A percentile compares a stretch with the other conserved stretches of the same genome.
Conservation (phyloP, 495 filamentous ascomycete genomes). For the Lophiotrema nucula region DNA sequence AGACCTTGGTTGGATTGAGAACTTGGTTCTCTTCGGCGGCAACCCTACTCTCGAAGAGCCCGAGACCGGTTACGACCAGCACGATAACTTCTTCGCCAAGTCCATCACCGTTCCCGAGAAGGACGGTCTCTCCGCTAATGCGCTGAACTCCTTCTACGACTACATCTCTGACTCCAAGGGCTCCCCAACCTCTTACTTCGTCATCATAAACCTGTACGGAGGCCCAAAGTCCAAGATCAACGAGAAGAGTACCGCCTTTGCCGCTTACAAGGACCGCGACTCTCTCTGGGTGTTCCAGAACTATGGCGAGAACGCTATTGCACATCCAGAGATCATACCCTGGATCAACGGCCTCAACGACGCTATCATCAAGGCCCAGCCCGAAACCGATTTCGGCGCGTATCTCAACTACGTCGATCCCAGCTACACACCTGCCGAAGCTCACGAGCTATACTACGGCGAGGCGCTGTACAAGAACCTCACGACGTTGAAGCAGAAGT, state of each 20-base stretch:
- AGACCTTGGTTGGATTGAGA: constrained; percentile 16
- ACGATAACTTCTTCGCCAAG: constrained; percentile 56
- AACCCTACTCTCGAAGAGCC: constrained; percentile 35
- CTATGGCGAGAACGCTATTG: constrained; percentile 32
- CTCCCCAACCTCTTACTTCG: constrained; percentile 12
- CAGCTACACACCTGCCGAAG: constrained; percentile 45
- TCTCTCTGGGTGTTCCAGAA: constrained; percentile 37
- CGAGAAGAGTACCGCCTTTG: constrained; percentile 14
- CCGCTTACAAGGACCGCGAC: constrained; percentile 56
- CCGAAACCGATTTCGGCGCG: constrained; percentile 39
- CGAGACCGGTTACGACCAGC: constrained; percentile 34
- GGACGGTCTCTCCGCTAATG: constrained; percentile 40
- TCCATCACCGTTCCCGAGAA: constrained; percentile 42
- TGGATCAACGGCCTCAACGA: constrained; percentile 49
- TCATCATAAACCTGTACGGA: constrained; percentile 35
- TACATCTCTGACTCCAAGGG: constrained; percentile 42
- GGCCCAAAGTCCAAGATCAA: constrained; percentile 31
- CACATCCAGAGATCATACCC: constrained; percentile 30
- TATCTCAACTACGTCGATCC: constrained; percentile 78
- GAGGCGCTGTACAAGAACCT: constrained; percentile 45
- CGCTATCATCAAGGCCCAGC: constrained; percentile 34
- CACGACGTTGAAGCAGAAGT: constrained; percentile 50
- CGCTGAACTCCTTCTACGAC: constrained; percentile 47
- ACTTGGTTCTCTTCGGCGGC: constrained; percentile 18
- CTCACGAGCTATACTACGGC: constrained; percentile 60